Percentiles rank a stretch among this genome's conserved stretches.
Conservation (phyloP, 306 rosid species). For the Pyrus betulifolia region DNA sequence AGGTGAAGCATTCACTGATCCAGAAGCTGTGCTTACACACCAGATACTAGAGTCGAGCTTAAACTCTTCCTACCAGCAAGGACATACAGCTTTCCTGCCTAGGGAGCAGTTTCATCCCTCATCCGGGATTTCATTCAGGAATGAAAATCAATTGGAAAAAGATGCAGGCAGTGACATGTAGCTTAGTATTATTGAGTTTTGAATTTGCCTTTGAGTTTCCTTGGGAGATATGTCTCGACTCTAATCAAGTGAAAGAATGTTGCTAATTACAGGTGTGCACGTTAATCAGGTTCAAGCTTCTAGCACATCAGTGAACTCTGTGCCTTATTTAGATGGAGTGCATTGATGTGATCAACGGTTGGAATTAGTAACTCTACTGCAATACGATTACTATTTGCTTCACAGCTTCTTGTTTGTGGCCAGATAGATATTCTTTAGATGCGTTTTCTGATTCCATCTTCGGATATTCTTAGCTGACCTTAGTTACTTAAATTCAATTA, state of each 20-base stretch:
- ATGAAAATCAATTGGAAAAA: constrained; percentile 37
- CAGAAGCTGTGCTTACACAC: constrained; percentile 62
- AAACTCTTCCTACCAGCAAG: constrained; percentile 50
- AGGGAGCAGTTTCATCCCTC: constrained; percentile 57
- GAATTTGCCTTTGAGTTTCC: constrained; percentile 21
- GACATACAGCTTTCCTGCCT: constrained; percentile 32
- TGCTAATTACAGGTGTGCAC: constrained; percentile 24
- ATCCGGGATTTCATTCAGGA: constrained; percentile 33
- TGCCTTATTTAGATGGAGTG: constrained; percentile 25
- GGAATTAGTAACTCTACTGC: neutral
- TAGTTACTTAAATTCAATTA: neutral
- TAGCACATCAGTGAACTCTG: constrained; percentile 9
- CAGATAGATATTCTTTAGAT: neutral
- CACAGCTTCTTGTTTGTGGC: neutral
- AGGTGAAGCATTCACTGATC: constrained; percentile 43
- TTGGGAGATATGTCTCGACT: constrained; percentile 19
- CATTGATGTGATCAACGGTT: constrained; percentile 13
- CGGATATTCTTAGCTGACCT: neutral
- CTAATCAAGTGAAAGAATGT: constrained; percentile 30
- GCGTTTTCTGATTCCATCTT: neutral
- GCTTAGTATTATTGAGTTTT: constrained; percentile 30
- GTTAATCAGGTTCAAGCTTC: constrained; percentile 32
- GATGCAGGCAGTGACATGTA: constrained; percentile 39
- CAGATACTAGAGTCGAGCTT: constrained; percentile 91
- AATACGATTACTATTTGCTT: neutral